Evolutionary conservation across 257 asterid genomes (phyloP), one percentile per base, ranked within the genome.

Genomic region (Solanum clarkiae): DNA sequence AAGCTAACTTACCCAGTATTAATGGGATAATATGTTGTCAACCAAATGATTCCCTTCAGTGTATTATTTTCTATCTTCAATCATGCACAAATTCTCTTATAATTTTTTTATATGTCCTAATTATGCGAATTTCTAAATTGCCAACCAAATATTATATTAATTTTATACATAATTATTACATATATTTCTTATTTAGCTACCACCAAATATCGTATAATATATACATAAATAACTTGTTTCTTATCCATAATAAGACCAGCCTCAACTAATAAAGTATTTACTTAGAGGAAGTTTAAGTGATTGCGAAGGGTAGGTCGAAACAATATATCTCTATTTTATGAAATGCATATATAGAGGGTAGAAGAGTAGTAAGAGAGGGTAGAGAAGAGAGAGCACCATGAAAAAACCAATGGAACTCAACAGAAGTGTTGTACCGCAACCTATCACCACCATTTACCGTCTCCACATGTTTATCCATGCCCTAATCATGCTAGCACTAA

Each of bases 361-460:
- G 26, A 77, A 77, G 45, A 77, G 82, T 16, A 68, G 2, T 18
- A 13, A 1, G 10, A 7, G 20, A 0, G 5, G 14, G 36, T 8
- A 49, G 16, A 14, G 40, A 44, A n/a, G 80, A 71, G 80, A 45
- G 4, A 8, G 7, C 82, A 24, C 1, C 22, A 29, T 51, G 60
- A 77, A 77, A 15, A 51, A 51, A 51, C 7, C 63, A 45, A 77
- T 77, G 82, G 82, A 77, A 20, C 63, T 77, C 63, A 77, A 51
- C 82, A 51, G 20, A 77, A 51, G 82, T 55, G 53, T 62, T 24
- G 82, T 77, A 14, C 82, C 32, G 42, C 82, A 77, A 77, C 82
- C 82, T 16, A 77, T 20, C 63, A 77, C 82, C 26, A 51, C 63
- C 47, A 53, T 77, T 3, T 77, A 77, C 82, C 45, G 82, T 24